Evolutionary conservation across 352 stramenopile species (phyloP), one percentile per base, ranked within the genome.

Genomic region (Pythium aquatile): DNA sequence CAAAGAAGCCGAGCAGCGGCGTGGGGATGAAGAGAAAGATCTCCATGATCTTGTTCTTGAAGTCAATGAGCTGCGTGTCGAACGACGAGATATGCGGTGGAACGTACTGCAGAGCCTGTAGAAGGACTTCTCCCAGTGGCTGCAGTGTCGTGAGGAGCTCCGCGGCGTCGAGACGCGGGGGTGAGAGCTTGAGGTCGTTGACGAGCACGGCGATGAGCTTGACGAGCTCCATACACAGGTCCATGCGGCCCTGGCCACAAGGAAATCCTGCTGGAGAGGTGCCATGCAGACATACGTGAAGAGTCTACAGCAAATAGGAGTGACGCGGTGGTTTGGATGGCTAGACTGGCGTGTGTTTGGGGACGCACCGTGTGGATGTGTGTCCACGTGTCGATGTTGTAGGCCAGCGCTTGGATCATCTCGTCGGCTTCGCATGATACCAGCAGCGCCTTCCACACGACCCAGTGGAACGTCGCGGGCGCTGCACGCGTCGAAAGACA

Each of bases 31-130:
- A 75, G 70, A 90, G 78, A 59, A 91, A 82, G 8, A 90, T 76
- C 60, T 91, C 80, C 8, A 85, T 66, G 24, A 69, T 68, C 58
- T 80, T 81, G 68, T 87, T 91, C 63, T 87, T 91, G 58, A 88
- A 61, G 13, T 83, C 72, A 35, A 87, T 47, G 11, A 87, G 46
- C 17, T 56, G 46, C 3, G 55, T 47, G 42, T 75, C 49, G 26
- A 83, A 56, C 6, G 62, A 66, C 39, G 74, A 84, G 32, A 79
- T 55, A 28, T 68, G 39, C 10, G 66, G 44, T 16, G 75, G 70
- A 10, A 60, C 60, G 46, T 73, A 78, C 26, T 55, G 32, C 2
- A 88, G 55, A 30, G 79, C 76, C 14, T 81, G 55, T 2, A 91
- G 48, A n/a, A 91, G 47, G 17, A 87, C 26, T 14, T 74, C 66